Evolutionary conservation across 495 filamentous ascomycete species (phyloP), one percentile per base, ranked within the genome.

Genomic region (Emericellopsis terricola): DNA sequence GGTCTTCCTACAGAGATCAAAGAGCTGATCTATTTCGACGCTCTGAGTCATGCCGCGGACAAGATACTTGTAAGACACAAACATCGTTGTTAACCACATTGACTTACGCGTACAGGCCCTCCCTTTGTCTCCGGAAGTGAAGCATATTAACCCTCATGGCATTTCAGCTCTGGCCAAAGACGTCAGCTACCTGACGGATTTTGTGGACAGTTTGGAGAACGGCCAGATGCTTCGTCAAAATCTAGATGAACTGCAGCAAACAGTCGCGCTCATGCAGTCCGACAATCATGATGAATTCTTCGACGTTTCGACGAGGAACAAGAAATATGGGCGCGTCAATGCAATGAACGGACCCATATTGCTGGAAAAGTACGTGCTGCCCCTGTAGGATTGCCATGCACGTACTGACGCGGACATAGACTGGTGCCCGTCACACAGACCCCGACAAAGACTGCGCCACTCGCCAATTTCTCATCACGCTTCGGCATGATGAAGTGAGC

Each of bases 21-120:
- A 53, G 83, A 91, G 49, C 69, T 94, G 20, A 93, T 97, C 39
- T 96, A 96, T 54, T 94, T 94, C 43, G 87, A 94, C 50, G 91
- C 91, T 2, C 66, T 97, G 37, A 81, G 73, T 37, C 87, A 96
- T 52, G 83, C 91, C 4, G 76, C 83, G 6, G 76, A 76, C 37
- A 81, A 76, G 58, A 89, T 97, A 20, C 58, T 97, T 29, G 77
- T 83, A 53, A 43, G 64, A 20, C 23, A 27, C 18, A 17, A 3
- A 31, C 1, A 7, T 23, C 21, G 1, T 7, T 36, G 13, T 21
- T 15, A 41, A 19, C 28, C 6, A 27, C 21, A 31, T 19, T 21
- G 9, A 9, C 31, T 14, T 4, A 21, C 16, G 16, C 16, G 7
- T 2, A 8, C 37, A 81, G 74, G 72, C 73, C n/a, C 73, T 92